Percentiles rank a stretch among this genome's conserved stretches.
Conservation (phyloP, 2,329 filamentous ascomycete genomes). For the Fusarium sp. region DNA sequence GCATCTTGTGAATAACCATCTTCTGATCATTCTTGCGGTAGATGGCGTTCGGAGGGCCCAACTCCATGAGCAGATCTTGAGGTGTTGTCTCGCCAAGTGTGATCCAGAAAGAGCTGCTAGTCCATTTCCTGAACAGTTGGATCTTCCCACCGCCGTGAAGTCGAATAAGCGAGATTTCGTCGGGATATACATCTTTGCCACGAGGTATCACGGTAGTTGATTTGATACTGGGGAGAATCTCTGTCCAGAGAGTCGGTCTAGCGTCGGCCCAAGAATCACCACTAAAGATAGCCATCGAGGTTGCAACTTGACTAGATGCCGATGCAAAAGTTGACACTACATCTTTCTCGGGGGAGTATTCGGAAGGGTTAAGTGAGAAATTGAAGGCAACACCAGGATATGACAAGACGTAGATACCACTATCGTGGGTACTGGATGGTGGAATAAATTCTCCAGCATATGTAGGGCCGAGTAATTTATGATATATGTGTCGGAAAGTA, state of each 20-base stretch:
- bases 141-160: conserved; percentile 83
- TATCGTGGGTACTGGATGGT: conserved; percentile 66
- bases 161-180: conserved; percentile 86
- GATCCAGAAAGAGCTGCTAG: conserved; percentile 76
- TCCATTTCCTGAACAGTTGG: conserved; percentile 81
- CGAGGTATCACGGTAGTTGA: conserved; percentile 76
- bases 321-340: conserved; percentile 89
- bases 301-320: conserved; percentile 79
- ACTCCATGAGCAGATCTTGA: conserved; percentile 89
- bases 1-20: conserved; percentile 84
- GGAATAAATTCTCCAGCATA: conserved; percentile 93
- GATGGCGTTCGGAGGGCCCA: conserved; percentile 93
- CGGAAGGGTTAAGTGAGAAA: conserved; percentile 80
- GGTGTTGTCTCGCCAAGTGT: conserved; percentile 87
- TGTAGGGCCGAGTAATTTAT: conserved; percentile 91
- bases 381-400: conserved; percentile 96
- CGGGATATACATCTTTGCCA: conserved; percentile 82
- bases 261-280: conserved; percentile 92
- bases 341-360: conserved; percentile 82
- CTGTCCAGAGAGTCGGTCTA: conserved; percentile 81
- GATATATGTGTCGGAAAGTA: conserved; percentile 90
- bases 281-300: conserved; percentile 90
- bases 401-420: conserved; percentile 88
- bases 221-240: conserved; percentile 79
- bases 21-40: conserved; percentile 92